Evolutionary conservation across 257 asterid species (phyloP).

Genomic region (Cynanchum wilfordii): DNA sequence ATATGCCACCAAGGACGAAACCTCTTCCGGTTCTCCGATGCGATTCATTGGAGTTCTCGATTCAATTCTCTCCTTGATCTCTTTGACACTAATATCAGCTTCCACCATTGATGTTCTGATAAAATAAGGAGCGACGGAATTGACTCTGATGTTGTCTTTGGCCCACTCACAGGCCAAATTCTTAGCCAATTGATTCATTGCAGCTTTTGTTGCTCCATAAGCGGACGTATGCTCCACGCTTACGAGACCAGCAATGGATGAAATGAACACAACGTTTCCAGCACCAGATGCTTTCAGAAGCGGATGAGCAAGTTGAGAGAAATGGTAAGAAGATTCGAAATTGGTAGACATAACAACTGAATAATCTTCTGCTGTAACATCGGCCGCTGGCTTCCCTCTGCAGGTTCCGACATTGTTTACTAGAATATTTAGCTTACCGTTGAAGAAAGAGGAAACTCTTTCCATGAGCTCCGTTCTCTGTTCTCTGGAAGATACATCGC

Average conservation of each 20-base stretch:
- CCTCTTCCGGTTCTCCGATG: too few species aligned
- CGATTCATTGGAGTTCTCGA: background rate
- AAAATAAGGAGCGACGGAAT: background rate
- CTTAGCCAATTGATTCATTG: background rate
- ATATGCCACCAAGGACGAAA: too few species aligned
- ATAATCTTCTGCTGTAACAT: background rate
- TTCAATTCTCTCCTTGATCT: background rate
- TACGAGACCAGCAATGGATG: constrained; percentile 10
- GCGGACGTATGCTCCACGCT: background rate
- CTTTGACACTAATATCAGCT: background rate
- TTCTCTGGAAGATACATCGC: constrained; percentile 4
- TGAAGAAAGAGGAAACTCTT: background rate
- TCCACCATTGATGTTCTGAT: background rate
- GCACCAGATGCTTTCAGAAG: constrained; percentile 14
- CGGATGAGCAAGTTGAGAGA: constrained; percentile 19
- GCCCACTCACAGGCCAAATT: constrained; percentile 1
- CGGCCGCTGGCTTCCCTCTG: background rate
- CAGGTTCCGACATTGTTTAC: constrained; percentile 8
- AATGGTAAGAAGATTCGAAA: constrained; percentile 16
- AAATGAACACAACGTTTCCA: constrained; percentile 19
- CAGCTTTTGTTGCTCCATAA: background rate
- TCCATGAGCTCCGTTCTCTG: background rate
- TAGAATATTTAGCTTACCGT: constrained; percentile 6
- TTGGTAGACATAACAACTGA: background rate
- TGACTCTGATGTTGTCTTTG: background rate